Base-by-base conservation (phyloP, 345 rosid genomes). In the Turritis glabra region DNA sequence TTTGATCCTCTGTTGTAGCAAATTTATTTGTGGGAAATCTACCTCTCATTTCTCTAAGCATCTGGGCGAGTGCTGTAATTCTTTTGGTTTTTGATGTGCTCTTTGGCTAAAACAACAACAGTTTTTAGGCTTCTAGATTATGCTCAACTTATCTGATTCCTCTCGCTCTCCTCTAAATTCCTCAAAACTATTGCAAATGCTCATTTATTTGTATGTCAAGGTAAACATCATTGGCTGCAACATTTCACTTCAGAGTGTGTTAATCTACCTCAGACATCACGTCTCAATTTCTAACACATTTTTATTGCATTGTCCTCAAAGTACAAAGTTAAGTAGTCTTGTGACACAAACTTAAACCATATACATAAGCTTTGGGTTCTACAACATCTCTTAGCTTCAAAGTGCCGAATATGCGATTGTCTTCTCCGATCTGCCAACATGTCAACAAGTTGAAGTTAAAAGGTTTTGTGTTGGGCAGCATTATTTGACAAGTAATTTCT, bases 391-490 rank as follows among this genome's bases (percentile, higher is more conserved):
- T 12, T 59, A 33, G 63, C 54, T 69, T 76, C 70, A 76, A 50
- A 76, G 75, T 69, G 75, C 57, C 1, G 79, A 76, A 43, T 69
- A 23, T 15, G 74, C 64, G 9, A 76, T 32, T 43, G 64, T 76
- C 64, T 50, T 69, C 64, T 61, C 75, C n/a, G 75, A 69, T 29
- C 79, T 76, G 10, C 19, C 61, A 58, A 38, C 23, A 74, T 69
- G 14, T 18, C 61, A 58, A 27, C 23, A 74, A 14, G 53, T 50
- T 59, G 51, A 15, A 60, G 35, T 58, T 12, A n/a, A 58, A 60
- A 10, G 4, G 12, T 27, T 11, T 23, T 58, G 54, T 58, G 46
- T 58, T 25, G 5, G 41, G 26, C 37, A 67, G 30, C 43, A 66
- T 18, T 30, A 15, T 3, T 17, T 43, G 71, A 30, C 50, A 33